These are phyloP conservation scores for Suhomyces prunicola DNA, from an alignment of 805 yeast genomes.

Conservation along the genomic window DNA sequence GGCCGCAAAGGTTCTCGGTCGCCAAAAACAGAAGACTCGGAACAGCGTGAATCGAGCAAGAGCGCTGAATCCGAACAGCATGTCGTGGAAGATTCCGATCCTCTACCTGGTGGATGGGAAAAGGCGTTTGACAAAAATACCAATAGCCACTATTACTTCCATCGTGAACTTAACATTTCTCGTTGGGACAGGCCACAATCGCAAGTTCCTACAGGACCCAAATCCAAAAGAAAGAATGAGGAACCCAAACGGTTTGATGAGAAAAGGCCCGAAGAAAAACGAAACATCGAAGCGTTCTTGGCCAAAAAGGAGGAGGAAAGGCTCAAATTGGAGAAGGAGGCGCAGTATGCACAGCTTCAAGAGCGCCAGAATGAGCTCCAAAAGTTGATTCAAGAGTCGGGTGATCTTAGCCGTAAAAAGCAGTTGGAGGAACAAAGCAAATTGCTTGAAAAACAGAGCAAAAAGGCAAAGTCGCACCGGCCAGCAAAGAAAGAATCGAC, in stretches of 20 bases:
- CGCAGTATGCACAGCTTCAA: conserved; percentile 29
- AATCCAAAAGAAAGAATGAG: not conserved
- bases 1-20: conserved; percentile 21
- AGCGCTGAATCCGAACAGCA: not conserved
- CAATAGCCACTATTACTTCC: conserved; percentile 52
- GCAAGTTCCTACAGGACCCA: conserved; percentile 34
- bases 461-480: not conserved
- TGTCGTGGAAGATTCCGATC: conserved; percentile 2
- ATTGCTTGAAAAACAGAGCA: not conserved
- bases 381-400: conserved; percentile 32
- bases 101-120: conserved; percentile 67
- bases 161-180: conserved; percentile 44
- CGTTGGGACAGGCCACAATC: conserved; percentile 60
- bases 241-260: not conserved
- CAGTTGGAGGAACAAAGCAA: conserved; percentile 25
- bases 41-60: conserved; percentile 10
- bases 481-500: conserved; percentile 2
- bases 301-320: conserved; percentile 35
- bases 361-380: conserved; percentile 35
- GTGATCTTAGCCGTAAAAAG: conserved; percentile 13
- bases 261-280: not conserved
- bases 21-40: conserved; percentile 6
- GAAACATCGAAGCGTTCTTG: conserved; percentile 5
- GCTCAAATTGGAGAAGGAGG: conserved; percentile 30
- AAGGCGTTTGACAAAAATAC: conserved; percentile 47